Evolutionary conservation across 352 stramenopile genomes (phyloP).

Genomic region (Pythium monospermum): DNA sequence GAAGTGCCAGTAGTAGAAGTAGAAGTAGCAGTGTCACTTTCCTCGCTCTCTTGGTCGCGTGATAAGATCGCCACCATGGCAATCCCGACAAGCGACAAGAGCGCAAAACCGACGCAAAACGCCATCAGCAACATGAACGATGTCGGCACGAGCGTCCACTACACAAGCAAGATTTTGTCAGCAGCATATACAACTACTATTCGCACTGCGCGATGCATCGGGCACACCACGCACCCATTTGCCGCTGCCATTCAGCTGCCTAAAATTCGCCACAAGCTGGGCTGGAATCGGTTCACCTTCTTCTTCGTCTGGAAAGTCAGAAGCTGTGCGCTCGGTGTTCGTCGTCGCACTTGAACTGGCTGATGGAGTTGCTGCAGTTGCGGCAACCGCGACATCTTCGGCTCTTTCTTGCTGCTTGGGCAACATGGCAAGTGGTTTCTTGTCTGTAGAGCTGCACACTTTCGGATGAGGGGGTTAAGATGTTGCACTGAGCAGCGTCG

Average conservation of each 20-base stretch:
- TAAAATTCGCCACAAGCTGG: conserved; percentile 11
- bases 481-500: no score
- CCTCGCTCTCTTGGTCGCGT: no score
- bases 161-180: background rate
- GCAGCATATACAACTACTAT: background rate
- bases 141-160: conserved; percentile 26
- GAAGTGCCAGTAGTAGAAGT: background rate
- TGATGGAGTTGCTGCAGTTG: background rate
- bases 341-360: no score
- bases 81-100: conserved; percentile 23
- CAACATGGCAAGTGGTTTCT: no score
- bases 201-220: background rate
- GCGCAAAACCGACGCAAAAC: conserved; percentile 26
- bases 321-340: no score
- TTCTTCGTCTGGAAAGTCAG: no score
- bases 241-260: background rate
- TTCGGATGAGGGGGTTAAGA: no score
- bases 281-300: conserved; percentile 4
- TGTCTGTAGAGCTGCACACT: no score
- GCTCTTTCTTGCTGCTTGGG: no score
- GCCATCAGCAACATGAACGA: conserved; percentile 22
- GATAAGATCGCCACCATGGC: conserved; percentile 7
- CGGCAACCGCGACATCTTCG: background rate
- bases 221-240: conserved; percentile 4
- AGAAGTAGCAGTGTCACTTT: no score